Conservation (phyloP, 768 basidiomycete species). For the Russula brevipes region DNA sequence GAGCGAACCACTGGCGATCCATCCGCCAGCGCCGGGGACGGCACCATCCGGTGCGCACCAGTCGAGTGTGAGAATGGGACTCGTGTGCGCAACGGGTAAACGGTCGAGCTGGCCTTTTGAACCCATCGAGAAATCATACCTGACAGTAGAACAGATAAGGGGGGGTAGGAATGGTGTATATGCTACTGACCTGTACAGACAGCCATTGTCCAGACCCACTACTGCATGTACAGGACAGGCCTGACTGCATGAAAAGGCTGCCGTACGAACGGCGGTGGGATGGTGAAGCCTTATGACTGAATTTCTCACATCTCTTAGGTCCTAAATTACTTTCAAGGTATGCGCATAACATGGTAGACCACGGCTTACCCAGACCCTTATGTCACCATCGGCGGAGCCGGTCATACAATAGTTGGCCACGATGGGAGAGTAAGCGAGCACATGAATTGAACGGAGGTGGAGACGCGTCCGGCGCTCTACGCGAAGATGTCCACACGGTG, state of each 20-base stretch:
- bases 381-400: constrained; percentile 73
- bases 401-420: constrained; percentile 71
- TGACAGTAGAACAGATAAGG: constrained; percentile 26
- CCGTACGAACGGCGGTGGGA: constrained; percentile 59
- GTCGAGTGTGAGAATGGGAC: constrained; percentile 66
- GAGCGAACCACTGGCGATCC: constrained; percentile 75
- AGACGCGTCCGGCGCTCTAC: constrained; percentile 62
- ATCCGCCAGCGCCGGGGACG: constrained; percentile 40
- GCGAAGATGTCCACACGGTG: constrained; percentile 6
- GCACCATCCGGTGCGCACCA: constrained; percentile 47
- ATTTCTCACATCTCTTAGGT: constrained; percentile 64
- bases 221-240: constrained; percentile 65
- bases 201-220: constrained; percentile 34
- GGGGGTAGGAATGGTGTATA: background rate
- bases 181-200: constrained; percentile 49
- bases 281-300: constrained; percentile 69
- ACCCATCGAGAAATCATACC: constrained; percentile 79
- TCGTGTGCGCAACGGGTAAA: constrained; percentile 66
- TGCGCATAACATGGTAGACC: background rate
- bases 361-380: constrained; percentile 68
- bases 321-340: constrained; percentile 38
- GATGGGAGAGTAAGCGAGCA: constrained; percentile 60
- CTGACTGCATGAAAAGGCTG: constrained; percentile 63
- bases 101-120: constrained; percentile 69
- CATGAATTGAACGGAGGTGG: constrained; percentile 68